Evolutionary conservation across 345 rosid species (phyloP), one percentile per base, ranked within the genome.

Genomic region (Citrus mangshanensis): DNA sequence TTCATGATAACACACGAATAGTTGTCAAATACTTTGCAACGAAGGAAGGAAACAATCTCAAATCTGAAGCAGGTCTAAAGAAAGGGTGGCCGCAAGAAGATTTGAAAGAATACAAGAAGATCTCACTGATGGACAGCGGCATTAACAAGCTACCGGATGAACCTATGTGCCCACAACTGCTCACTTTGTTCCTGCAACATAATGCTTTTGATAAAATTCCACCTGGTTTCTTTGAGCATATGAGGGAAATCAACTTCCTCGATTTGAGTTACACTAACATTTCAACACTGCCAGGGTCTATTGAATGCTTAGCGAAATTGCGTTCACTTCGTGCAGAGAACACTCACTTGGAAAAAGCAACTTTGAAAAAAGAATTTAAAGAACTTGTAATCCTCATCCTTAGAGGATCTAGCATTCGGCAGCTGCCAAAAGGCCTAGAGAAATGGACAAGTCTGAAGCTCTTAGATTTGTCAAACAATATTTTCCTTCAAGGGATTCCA

Each of bases 331-430:
- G 78, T 71, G 30, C 77, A 38, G 81, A 81, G 68, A 7, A 55
- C 2, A 83, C 86, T 38, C 3, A 19, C 9, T 22, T 83, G n/a
- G 27, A 56, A 21, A 77, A 83, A n/a, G 32, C 79, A 7, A 0
- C 51, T 12, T 27, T 85, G 68, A 72, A 73, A 35, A 79, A 67
- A 25, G 40, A 76, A 24, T 77, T 86, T 34, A 73, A 75, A 65
- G 78, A 75, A 28, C 59, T 82, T 4, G 82, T 79, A 19, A 66
- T 86, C 27, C 88, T 88, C 24, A 88, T 79, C 32, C 54, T 86
- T 22, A 0, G 0, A 0, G 63, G 34, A 1, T 88, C 87, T 38
- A 6, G 55, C 2, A 78, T 88, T 56, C 10, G 10, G 6, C 27
- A 68, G 25, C 30, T 84, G 49, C 86, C 90, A 3, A n/a, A 42